Percentiles rank a stretch among this genome's conserved stretches.
phyloP scores from a whole-genome alignment of 345 rosid species.

The Acer yangbiense region DNA sequence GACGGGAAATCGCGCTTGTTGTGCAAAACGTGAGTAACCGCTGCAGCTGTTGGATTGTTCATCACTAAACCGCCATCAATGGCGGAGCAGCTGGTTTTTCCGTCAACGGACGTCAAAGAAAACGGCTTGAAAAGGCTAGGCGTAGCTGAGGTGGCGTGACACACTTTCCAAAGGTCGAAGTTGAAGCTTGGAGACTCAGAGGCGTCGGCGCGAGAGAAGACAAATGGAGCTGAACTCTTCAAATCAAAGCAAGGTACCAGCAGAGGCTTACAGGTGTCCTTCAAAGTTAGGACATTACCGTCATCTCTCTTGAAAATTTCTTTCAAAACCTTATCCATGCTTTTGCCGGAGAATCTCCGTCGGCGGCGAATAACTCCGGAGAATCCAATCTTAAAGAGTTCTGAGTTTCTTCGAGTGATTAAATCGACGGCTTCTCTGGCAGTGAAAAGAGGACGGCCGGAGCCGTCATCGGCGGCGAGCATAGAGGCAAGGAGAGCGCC shows the following conservation, averaged over 20 bases:
- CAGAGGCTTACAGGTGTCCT: slow-evolving; percentile 91
- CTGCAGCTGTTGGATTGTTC: slow-evolving; percentile 97
- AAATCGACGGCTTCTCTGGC: slow-evolving; percentile 71
- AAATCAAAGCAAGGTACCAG: slow-evolving; percentile 97
- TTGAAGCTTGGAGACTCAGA: slow-evolving; percentile 85
- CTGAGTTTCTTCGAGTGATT: slow-evolving; percentile 44
- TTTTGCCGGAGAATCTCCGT: slow-evolving; percentile 58
- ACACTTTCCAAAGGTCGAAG: slow-evolving; percentile 89
- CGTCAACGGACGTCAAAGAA: slow-evolving; percentile 65
- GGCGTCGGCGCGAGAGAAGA: slow-evolving; percentile 97
- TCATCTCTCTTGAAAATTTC: slow-evolving; percentile 61
- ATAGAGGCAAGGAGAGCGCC: slow-evolving; percentile 81
- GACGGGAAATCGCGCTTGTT: slow-evolving; percentile 93
- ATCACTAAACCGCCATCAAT: slow-evolving; percentile 93
- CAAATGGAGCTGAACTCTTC: slow-evolving; percentile 89
- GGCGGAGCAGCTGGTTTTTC: slow-evolving; percentile 75
- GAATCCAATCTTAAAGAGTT: slow-evolving; percentile 50
- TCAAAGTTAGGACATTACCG: slow-evolving; percentile 66
- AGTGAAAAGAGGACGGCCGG: slow-evolving; percentile 72
- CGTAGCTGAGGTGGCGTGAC: slow-evolving; percentile 90
- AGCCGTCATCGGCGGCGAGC: slow-evolving; percentile 70
- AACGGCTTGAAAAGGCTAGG: slow-evolving; percentile 88
- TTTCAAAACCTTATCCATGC: slow-evolving; percentile 71
- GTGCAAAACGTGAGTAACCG: slow-evolving; percentile 93
- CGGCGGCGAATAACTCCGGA: slow-evolving; percentile 51